Conservation (phyloP, 2,329 filamentous ascomycete genomes). For the Fusarium humuli region DNA sequence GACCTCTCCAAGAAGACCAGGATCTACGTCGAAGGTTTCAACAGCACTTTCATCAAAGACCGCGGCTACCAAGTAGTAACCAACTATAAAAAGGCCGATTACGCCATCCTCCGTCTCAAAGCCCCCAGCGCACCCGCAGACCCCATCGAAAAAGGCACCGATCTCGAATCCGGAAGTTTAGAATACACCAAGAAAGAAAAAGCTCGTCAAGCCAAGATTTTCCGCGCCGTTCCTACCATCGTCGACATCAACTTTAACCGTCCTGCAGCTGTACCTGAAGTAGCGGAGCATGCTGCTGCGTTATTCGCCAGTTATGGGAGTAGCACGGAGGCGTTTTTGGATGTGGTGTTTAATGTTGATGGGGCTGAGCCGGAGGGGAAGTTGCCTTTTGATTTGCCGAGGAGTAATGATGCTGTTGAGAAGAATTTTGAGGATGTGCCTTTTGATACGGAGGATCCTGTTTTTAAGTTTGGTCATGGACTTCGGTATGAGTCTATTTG, state of each 20-base stretch:
- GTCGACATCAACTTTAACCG: slow-evolving; percentile 58
- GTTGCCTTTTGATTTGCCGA: slow-evolving; percentile 50
- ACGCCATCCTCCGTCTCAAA: slow-evolving; percentile 55
- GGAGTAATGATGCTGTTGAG: slow-evolving; percentile 55
- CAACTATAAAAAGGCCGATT: slow-evolving; percentile 54
- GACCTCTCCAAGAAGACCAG: slow-evolving; percentile 10
- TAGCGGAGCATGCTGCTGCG: slow-evolving; percentile 53
- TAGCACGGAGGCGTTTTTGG: slow-evolving; percentile 55
- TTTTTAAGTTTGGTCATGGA: slow-evolving; percentile 44
- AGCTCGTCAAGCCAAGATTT: slow-evolving; percentile 49
- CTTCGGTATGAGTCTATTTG: slow-evolving; percentile 14
- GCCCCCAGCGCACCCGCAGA: slow-evolving; percentile 45
- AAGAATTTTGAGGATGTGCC: slow-evolving; percentile 42
- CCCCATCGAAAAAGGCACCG: slow-evolving; percentile 37
- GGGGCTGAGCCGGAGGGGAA: slow-evolving; percentile 29
- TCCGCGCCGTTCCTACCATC: slow-evolving; percentile 53
- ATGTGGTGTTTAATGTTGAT: slow-evolving; percentile 54
- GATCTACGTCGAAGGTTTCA: slow-evolving; percentile 41
- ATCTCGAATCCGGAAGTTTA: slow-evolving; percentile 49
- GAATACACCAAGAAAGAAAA: slow-evolving; percentile 51
- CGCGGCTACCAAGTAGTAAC: slow-evolving; percentile 48
- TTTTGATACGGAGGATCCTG: slow-evolving; percentile 42
- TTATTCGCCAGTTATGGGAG: slow-evolving; percentile 56
- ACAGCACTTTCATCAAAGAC: slow-evolving; percentile 26
- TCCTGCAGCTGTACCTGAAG: slow-evolving; percentile 56